phyloP scores from a whole-genome alignment of 768 basidiomycete species.

The Pleurotus platypus region DNA sequence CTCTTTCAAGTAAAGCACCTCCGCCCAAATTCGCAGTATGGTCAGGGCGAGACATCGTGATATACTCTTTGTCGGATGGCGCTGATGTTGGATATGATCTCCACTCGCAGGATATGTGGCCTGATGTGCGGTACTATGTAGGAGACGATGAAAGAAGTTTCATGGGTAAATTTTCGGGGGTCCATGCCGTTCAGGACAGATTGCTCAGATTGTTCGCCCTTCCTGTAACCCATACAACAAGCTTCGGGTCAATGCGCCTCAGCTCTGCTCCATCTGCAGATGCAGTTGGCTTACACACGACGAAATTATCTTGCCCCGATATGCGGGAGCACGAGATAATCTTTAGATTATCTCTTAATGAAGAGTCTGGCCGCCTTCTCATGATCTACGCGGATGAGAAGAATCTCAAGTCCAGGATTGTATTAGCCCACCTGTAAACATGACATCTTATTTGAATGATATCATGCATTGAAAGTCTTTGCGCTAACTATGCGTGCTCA shows the following conservation, averaged over 20 bases:
- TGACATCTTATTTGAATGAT: no score
- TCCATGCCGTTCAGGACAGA: background rate
- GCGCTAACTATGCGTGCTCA: background rate
- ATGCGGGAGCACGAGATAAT: background rate
- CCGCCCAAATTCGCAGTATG: no score
- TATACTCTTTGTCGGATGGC: background rate
- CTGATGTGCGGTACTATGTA: background rate
- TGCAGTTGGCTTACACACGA: no score
- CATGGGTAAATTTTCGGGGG: background rate
- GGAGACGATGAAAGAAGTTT: background rate
- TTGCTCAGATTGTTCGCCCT: background rate
- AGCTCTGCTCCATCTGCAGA: background rate
- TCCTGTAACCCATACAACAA: background rate
- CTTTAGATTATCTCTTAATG: background rate
- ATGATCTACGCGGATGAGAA: background rate
- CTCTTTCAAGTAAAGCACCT: no score
- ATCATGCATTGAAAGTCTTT: no score
- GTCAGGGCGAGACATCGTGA: no score
- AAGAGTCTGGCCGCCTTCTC: background rate
- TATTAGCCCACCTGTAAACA: no score
- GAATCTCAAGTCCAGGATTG: background rate
- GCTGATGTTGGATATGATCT: background rate
- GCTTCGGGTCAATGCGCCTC: background rate
- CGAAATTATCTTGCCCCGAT: background rate
- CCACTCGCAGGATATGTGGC: background rate